Base-by-base conservation (phyloP, 2,329 filamentous ascomycete genomes). In the Fusarium fracticaudum region DNA sequence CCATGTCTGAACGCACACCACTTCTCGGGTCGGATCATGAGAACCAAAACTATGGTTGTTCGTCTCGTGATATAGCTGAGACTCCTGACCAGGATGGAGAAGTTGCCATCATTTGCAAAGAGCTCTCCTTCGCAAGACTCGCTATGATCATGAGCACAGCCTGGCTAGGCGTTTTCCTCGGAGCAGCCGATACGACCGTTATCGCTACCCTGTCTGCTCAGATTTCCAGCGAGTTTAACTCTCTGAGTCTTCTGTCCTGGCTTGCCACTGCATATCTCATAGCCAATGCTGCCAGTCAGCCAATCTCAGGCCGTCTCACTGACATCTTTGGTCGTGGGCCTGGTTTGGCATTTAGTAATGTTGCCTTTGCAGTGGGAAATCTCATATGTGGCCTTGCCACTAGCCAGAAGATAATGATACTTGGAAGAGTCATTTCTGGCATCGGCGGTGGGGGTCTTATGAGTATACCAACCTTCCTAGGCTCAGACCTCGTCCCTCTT, bases 211-310 rank as follows among this genome's bases (percentile, higher is more conserved):
- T 96, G 2, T 91, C 92, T 0, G 91, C 89, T 0, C 92, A 93
- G 5, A 96, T 97, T 69, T 92, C 92, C n/a, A 91, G 89, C 76
- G 91, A 91, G 37, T 96, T 96, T 83, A 86, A 91, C 67, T 95
- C 93, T 3, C 88, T 96, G 24, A 91, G 90, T 10, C 86, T 95
- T 3, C 87, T 96, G 45, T 94, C 93, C 2, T 96, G 94, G 94
- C 89, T 96, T 8, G 94, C 93, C 0, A 91, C 92, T 0, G 91
- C 92, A 17, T 96, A 96, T 79, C 86, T 96, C 7, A 94, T 96
- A 72, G 91, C 93, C 64, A 96, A 94, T 80, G 92, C 94, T 91
- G 89, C 29, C 5, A 66, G 66, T 18, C 66, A 69, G 15, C 66
- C 76, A 92, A 96, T 96, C 8, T 93, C 91, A 38, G 94, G 94